phyloP scores from a whole-genome alignment of 2,329 filamentous ascomycete genomes.

The Colletotrichum shisoi region DNA sequence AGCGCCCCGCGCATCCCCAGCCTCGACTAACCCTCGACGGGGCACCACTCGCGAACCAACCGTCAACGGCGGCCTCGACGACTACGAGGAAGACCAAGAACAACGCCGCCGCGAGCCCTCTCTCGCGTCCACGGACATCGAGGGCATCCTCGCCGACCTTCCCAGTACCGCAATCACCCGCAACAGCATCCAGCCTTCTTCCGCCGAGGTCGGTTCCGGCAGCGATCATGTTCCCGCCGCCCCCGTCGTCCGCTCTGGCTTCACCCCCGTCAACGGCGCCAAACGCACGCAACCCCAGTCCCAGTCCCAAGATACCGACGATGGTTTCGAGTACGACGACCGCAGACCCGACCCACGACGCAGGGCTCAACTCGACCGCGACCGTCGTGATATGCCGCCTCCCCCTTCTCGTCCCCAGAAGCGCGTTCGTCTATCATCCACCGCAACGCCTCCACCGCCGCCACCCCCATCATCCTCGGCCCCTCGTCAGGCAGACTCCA shows the following conservation, averaged over 20 bases:
- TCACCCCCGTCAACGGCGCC: slow-evolving; percentile 22
- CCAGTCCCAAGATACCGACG: slow-evolving; percentile 31
- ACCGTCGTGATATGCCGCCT: slow-evolving; percentile 41
- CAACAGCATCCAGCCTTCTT: neutral
- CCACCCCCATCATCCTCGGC: neutral
- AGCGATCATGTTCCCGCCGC: neutral
- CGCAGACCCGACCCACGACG: slow-evolving; percentile 40
- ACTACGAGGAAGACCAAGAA: neutral
- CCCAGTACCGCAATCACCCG: slow-evolving; percentile 15
- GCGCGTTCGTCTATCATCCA: slow-evolving; percentile 12
- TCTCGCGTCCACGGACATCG: slow-evolving; percentile 1
- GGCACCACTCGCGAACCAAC: neutral
- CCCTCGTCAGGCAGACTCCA: neutral
- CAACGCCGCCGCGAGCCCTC: slow-evolving; percentile 8
- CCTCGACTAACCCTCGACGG: neutral
- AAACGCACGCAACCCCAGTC: neutral
- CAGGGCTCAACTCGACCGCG: slow-evolving; percentile 41
- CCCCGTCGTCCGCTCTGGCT: slow-evolving; percentile 11
- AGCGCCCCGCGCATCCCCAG: slow-evolving; percentile 4
- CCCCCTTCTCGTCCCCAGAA: slow-evolving; percentile 23
- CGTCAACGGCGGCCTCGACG: neutral
- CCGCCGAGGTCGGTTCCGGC: neutral
- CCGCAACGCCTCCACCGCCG: neutral
- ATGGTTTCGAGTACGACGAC: slow-evolving; percentile 41
- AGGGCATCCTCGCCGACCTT: slow-evolving; percentile 16